phyloP scores from a whole-genome alignment of 2,329 filamentous ascomycete genomes.

The Talaromyces funiculosus region DNA sequence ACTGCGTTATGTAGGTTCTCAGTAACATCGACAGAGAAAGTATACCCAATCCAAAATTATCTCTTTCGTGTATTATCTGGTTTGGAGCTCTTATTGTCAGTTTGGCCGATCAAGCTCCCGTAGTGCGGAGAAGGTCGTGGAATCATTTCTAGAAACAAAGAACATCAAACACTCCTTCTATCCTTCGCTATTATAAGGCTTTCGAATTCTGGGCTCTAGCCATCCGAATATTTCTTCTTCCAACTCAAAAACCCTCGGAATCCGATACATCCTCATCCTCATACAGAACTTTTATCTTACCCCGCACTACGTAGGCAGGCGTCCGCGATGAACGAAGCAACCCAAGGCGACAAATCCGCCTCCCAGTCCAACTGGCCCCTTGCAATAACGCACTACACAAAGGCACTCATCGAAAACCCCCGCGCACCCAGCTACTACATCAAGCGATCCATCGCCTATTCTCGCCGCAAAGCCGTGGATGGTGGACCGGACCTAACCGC shows the following conservation, averaged over 20 bases:
- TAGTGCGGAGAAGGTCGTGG: slow-evolving; percentile 2
- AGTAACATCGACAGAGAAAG: not conserved
- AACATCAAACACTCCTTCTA: not conserved
- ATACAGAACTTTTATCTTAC: not conserved
- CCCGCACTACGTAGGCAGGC: not conserved
- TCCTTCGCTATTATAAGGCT: not conserved
- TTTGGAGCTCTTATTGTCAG: not conserved
- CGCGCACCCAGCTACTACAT: slow-evolving; percentile 73
- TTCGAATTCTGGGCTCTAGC: not conserved
- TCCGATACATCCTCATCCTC: not conserved
- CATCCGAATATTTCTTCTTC: not conserved
- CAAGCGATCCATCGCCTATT: slow-evolving; percentile 72
- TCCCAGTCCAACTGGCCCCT: slow-evolving; percentile 57
- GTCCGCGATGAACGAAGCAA: slow-evolving; percentile 46
- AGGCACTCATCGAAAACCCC: slow-evolving; percentile 57
- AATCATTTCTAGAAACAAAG: not conserved
- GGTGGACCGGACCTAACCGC: slow-evolving; percentile 34
- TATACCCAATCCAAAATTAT: not conserved
- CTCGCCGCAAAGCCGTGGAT: slow-evolving; percentile 53
- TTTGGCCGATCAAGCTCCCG: not conserved
- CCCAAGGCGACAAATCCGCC: slow-evolving; percentile 57
- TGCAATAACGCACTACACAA: slow-evolving; percentile 63
- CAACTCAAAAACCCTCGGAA: too few species aligned
- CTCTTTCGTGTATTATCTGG: not conserved
- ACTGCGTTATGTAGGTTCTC: not conserved